A percentile compares a stretch with the other conserved stretches of the same genome.
Conservation (phyloP, 1,139 yeast species). For the Kurtzmaniella quercitrusa region DNA sequence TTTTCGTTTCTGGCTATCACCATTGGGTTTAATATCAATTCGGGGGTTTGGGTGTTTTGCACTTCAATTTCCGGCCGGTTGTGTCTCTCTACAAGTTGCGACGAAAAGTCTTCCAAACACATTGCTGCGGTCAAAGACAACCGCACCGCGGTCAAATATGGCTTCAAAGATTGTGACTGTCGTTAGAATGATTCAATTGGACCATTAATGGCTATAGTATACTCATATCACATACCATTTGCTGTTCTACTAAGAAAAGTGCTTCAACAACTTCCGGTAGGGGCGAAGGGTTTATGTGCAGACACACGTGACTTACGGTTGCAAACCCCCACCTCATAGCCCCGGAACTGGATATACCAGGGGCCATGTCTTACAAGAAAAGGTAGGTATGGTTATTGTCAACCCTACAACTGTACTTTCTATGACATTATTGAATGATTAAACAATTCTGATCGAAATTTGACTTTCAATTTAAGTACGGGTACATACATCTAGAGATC, state of each 20-base stretch:
- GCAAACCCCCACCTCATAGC: no score
- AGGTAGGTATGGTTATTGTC: no score
- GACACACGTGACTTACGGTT: not conserved
- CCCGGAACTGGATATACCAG: no score
- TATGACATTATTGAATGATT: not conserved
- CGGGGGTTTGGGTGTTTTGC: slow-evolving; percentile 57
- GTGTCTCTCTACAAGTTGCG: slow-evolving; percentile 94
- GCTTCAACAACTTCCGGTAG: not conserved
- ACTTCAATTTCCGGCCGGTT: slow-evolving; percentile 96
- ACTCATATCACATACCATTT: not conserved
- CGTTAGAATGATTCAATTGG: not conserved
- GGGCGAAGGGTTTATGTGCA: not conserved
- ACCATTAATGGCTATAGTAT: not conserved
- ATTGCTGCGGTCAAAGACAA: slow-evolving; percentile 93
- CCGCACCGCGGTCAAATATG: slow-evolving; percentile 91
- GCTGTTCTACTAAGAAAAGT: not conserved
- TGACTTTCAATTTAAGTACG: no score
- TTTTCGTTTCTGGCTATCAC: slow-evolving; percentile 89
- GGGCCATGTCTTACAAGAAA: no score
- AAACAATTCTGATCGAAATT: no score
- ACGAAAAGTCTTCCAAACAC: slow-evolving; percentile 89
- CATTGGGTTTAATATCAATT: slow-evolving; percentile 85
- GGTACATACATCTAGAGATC: no score
- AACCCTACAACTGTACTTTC: not conserved
- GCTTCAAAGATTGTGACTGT: slow-evolving; percentile 89